Base-by-base conservation (phyloP, 2,329 filamentous ascomycete species). In the Phialophora expanda region DNA sequence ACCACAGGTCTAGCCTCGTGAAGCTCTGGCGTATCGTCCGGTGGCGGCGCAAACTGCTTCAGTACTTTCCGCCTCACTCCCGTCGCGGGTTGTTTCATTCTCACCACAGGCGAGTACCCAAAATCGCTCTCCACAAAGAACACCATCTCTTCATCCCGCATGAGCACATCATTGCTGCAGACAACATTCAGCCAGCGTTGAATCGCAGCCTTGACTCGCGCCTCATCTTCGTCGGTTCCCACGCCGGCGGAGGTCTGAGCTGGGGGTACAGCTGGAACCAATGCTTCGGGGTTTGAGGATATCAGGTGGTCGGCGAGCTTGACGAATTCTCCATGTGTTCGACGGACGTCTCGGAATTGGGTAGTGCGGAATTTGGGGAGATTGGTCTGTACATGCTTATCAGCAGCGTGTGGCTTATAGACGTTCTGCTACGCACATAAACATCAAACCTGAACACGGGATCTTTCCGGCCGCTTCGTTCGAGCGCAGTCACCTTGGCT, bases 61-160 rank as follows among this genome's bases (percentile, higher is more conserved):
- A 99, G 84, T 67, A 98, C 90, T 82, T 97, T 97, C 75, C 95
- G 87, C 69, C 95, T 88, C 72, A 99, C 92, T 51, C 95, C 95
- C 1, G 95, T 99, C 8, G 95, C 95, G 24, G 95, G 95, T 78
- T 99, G 95, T 83, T 96, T 97, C 85, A 93, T 92, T 78, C 94
- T 90, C 55, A 97, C 89, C 75, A 98, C 90, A 1, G 95, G 95
- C 74, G 93, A 97, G 79, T 99, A 99, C 48, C 95, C 95, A 77
- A 97, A 98, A 77, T 99, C 95, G 76, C 92, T 97, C 80, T 99
- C 95, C n/a, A 99, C 93, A 74, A 99, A 99, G 66, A 98, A 89
- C 4, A 97, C 88, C 88, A 98, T 94, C 80, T 99, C 95, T 69
- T 98, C 94, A 76, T 99, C 95, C 68, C 90, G 88, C 83, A 97